phyloP scores from a whole-genome alignment of 768 basidiomycete species.

The Kwoniella europaea region DNA sequence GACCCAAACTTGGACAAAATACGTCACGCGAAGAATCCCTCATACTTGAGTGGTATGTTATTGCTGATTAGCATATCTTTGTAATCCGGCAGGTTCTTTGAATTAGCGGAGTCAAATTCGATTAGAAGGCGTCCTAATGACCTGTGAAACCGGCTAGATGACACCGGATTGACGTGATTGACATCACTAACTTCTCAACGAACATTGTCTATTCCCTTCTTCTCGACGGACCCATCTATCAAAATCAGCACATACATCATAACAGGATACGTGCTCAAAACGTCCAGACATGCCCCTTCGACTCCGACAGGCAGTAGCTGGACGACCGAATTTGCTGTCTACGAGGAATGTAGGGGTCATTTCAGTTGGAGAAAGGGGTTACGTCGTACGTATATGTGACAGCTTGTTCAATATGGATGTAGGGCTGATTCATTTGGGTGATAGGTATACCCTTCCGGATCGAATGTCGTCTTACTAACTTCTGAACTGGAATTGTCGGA shows the following conservation, averaged over 20 bases:
- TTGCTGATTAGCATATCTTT: neutral
- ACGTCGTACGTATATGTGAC: constrained; percentile 29
- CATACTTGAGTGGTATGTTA: no score
- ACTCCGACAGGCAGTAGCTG: constrained; percentile 47
- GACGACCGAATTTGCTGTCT: constrained; percentile 31
- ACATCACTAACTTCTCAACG: no score
- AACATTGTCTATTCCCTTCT: neutral
- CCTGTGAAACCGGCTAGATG: neutral
- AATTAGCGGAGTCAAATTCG: constrained; percentile 9
- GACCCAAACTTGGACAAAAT: no score
- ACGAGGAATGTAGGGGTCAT: constrained; percentile 24
- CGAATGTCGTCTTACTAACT: constrained; percentile 38
- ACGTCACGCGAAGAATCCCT: neutral
- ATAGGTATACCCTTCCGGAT: constrained; percentile 40
- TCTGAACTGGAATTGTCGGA: constrained; percentile 34
- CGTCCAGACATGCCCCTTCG: constrained; percentile 37
- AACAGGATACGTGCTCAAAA: neutral
- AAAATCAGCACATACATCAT: neutral
- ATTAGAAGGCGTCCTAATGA: neutral
- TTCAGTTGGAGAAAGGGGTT: constrained; percentile 26
- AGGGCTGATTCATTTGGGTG: constrained; percentile 14
- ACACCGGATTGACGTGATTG: neutral
- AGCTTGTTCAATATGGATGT: neutral
- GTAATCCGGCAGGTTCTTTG: neutral
- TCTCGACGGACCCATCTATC: no score